Conservation (phyloP, 78 protist species). For the Reticulomyxa filosa region DNA sequence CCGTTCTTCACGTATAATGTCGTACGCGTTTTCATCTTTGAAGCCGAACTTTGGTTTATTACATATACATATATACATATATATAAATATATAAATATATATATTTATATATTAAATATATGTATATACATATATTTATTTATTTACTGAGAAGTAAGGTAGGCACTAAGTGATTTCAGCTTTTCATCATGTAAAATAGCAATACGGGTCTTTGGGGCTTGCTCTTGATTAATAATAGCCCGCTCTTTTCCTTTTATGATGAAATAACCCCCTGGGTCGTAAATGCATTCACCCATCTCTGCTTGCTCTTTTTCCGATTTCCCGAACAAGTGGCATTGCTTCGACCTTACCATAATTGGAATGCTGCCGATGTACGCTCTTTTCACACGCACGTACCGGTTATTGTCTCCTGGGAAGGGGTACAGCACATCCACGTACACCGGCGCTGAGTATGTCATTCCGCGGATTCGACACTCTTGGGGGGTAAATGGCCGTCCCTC, state of each 20-base stretch:
- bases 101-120: too few relatives aligned
- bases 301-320: slow-evolving; percentile 53
- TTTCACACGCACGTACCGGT: neutral
- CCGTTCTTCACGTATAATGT: too few relatives aligned
- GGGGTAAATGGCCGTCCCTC: slow-evolving; percentile 33
- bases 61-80: too few relatives aligned
- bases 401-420: slow-evolving; percentile 30
- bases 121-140: too few relatives aligned
- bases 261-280: slow-evolving; percentile 89
- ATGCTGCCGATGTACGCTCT: slow-evolving; percentile 71
- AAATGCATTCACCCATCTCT: slow-evolving; percentile 71
- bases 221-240: slow-evolving; percentile 95
- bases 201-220: too few relatives aligned
- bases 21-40: too few relatives aligned
- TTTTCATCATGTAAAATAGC: too few relatives aligned
- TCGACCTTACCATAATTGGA: slow-evolving; percentile 90
- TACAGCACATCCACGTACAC: slow-evolving; percentile 69
- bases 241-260: slow-evolving; percentile 95
- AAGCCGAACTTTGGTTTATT: too few relatives aligned
- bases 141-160: too few relatives aligned
- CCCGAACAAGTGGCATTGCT: slow-evolving; percentile 38
- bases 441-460: slow-evolving; percentile 88
- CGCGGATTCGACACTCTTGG: slow-evolving; percentile 86
- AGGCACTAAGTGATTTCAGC: too few relatives aligned
- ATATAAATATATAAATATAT: too few relatives aligned